Conservation (phyloP, 192 early-diverging fungal genomes). For the Gryganskiella cystojenkinii region DNA sequence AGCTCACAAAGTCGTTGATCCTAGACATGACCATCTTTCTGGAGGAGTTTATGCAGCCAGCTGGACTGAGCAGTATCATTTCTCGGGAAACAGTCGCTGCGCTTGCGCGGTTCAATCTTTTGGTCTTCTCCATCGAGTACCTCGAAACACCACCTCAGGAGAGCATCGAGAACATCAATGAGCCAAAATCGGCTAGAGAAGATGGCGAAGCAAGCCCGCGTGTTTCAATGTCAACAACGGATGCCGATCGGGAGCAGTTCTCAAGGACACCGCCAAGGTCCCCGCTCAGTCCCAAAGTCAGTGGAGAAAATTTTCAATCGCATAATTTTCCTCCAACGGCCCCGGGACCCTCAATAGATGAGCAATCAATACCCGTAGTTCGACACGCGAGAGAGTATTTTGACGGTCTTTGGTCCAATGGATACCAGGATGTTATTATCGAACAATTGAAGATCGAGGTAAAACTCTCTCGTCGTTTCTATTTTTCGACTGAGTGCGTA, state of each 20-base stretch:
- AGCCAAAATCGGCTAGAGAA: background rate
- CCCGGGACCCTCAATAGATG: conserved; percentile 4
- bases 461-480: background rate
- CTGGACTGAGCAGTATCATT: conserved; percentile 12
- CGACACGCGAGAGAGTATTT: conserved; percentile 24
- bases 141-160: conserved; percentile 11
- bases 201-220: conserved; percentile 12
- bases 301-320: conserved; percentile 35
- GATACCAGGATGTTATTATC: conserved; percentile 17
- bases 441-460: conserved; percentile 37
- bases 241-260: conserved; percentile 7
- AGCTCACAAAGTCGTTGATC: conserved; percentile 24
- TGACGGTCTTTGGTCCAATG: conserved; percentile 25
- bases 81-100: conserved; percentile 11
- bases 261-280: conserved; percentile 38
- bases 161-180: background rate
- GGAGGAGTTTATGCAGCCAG: conserved; percentile 29
- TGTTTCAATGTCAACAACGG: conserved; percentile 18
- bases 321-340: conserved; percentile 2
- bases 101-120: conserved; percentile 14
- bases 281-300: conserved; percentile 35
- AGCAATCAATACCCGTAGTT: conserved; percentile 19
- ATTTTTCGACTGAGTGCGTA: too few species aligned
- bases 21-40: conserved; percentile 20
- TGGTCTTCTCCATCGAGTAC: conserved; percentile 35